Evolutionary conservation across 225 moss, liverwort and hornwort genomes (phyloP), one percentile per base, ranked within the genome.

Genomic region (Ulota crispa): DNA sequence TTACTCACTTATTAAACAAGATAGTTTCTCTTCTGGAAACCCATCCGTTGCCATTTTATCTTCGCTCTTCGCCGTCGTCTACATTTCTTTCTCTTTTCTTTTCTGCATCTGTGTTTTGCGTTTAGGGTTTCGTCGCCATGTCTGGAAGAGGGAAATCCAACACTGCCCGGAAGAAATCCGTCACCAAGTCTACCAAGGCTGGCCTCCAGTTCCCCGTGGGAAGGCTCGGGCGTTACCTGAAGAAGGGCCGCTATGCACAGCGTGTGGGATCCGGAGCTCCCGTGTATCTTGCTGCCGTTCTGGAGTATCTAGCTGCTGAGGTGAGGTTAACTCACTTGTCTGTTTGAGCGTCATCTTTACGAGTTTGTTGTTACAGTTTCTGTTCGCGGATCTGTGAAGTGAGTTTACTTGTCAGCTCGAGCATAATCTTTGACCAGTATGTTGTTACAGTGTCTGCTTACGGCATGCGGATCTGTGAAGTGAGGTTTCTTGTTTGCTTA

Each of bases 1-100:
- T 24, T 12, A 0, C 15, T 73, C 53, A 3, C 39, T 39, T 73
- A 64, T 64, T 54, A 64, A 64, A 30, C 0, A 16, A 39, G 15
- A 21, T 1, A 8, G 26, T n/a, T 41, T 23, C 2, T 0, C 0
- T 0, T 0, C 0, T 6, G 1, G 1, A 0, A 6, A 3, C 13
- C 30, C 41, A 5, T 9, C 43, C 18, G 16, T 5, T 18, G 16
- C 47, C 70, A 66, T 37, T 36, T 37, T 4, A 47, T 65, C 65
- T 66, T 67, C 27, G 30, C 42, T 8, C 45, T 15, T 47, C 15
- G 70, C 50, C 6, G 18, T 50, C 16, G 14, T 5, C 2, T 0
- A 0, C 24, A 0, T 2, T 5, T 0, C 8, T 3, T 12, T 12
- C 26, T 43, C 43, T 13, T 14, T 4, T 14, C 14, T 43, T 36